phyloP scores from a whole-genome alignment of 441 rosid genomes.

The Arabidopsis lyrata region DNA sequence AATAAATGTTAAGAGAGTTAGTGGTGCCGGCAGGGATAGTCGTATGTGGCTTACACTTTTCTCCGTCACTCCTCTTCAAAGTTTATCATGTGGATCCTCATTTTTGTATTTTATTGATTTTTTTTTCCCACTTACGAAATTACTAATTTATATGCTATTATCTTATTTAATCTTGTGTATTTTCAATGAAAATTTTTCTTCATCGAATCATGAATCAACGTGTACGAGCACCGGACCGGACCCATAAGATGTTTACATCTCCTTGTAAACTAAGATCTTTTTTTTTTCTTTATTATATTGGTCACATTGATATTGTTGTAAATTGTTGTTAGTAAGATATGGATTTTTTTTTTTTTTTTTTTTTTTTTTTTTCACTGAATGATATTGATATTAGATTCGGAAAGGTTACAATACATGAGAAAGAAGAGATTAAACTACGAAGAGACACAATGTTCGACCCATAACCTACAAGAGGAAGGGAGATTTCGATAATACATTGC shows the following conservation, averaged over 20 bases:
- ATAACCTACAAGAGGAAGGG: too few species aligned
- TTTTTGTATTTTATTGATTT: slow-evolving; percentile 12
- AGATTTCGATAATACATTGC: too few species aligned
- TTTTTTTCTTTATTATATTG: background rate
- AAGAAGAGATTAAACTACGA: too few species aligned
- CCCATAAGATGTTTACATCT: slow-evolving; percentile 29
- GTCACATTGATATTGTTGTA: slow-evolving; percentile 10
- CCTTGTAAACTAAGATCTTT: background rate
- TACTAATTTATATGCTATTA: background rate
- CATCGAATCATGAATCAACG: slow-evolving; percentile 37
- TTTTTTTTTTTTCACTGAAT: too few species aligned
- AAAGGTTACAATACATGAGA: too few species aligned
- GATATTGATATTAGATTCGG: too few species aligned
- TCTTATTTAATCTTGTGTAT: background rate
- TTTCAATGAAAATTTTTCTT: slow-evolving; percentile 2
- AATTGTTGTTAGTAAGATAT: background rate
- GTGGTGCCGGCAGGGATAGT: slow-evolving; percentile 41
- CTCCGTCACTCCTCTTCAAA: slow-evolving; percentile 33
- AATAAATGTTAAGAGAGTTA: slow-evolving; percentile 39
- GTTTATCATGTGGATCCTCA: slow-evolving; percentile 28
- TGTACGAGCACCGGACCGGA: slow-evolving; percentile 9
- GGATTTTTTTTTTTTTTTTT: too few species aligned
- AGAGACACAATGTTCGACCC: too few species aligned
- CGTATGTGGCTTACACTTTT: slow-evolving; percentile 39
- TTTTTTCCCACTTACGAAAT: background rate